Evolutionary conservation across 768 basidiomycete species (phyloP), one percentile per base, ranked within the genome.

Genomic region (Mycena floridula): DNA sequence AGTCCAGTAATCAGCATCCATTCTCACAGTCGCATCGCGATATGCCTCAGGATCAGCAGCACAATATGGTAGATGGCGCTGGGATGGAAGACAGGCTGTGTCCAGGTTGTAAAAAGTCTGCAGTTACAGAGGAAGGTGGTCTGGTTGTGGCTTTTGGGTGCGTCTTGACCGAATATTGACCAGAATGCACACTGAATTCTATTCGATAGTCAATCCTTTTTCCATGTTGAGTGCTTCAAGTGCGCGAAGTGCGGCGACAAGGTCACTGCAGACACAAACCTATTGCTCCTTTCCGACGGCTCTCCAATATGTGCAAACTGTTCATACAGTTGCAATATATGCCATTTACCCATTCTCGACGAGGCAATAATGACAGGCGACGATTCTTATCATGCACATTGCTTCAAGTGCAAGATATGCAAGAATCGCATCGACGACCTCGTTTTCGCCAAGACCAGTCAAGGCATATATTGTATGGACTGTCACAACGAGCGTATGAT

Each of bases 351-450:
- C 37, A 99, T 99, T 52, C 84, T 94, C 45, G 94, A 99, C 68
- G 96, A 99, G 59, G 96, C 96, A 8, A 97, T 98, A 63, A 97
- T 99, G 90, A 95, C 96, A 6, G 96, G 92, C 48, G 93, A 99
- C 64, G 96, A 98, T 60, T 91, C 92, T 0, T 99, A 98, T 56
- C 96, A 98, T 61, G 94, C 96, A 5, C 88, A 93, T 51, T 99
- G 96, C 68, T 99, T 99, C 73, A 94, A 95, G 54, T 99, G 96
- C 70, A 86, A 90, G 57, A 85, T 92, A 42, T 99, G 96, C 70
- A 81, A 80, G 61, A 85, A 87, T 59, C 78, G 91, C 46, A 99
- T 99, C 51, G 94, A 98, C 65, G 96, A 99, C 62, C 80, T 98
- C 42, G 92, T 98, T 45, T 99, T 97, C 51, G 96, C 96, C 47